Conservation (phyloP, 164 flowering plant genomes). For the Berberis vulgaris region DNA sequence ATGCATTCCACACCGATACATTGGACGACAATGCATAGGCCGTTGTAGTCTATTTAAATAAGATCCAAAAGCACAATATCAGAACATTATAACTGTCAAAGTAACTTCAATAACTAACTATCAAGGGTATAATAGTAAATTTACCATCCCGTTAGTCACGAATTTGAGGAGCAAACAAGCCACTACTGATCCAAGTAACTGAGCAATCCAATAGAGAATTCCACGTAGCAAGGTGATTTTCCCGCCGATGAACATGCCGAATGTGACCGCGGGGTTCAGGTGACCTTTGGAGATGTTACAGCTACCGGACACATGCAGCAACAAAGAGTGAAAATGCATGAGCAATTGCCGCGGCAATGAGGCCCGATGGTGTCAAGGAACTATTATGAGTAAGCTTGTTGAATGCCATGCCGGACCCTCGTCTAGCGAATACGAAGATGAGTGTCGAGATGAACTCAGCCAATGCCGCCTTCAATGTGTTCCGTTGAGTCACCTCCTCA, state of each 20-base stretch:
- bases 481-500: conserved; percentile 2
- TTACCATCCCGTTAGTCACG: conserved; percentile 13
- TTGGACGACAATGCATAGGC: conserved; percentile 44
- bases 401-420: conserved; percentile 9
- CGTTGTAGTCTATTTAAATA: conserved; percentile 19
- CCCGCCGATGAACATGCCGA: conserved; percentile 15
- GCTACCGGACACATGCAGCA: conserved; percentile 3
- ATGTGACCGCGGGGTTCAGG: conserved; percentile 15
- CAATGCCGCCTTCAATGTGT: conserved; percentile 4
- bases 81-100: background rate
- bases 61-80: background rate
- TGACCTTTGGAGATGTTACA: conserved; percentile 12
- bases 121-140: background rate
- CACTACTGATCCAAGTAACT: conserved; percentile 12
- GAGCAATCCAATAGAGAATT: conserved; percentile 15
- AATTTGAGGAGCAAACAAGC: conserved; percentile 15
- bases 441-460: conserved; percentile 6
- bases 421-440: conserved; percentile 7
- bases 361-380: background rate
- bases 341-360: conserved; percentile 4
- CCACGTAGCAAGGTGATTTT: conserved; percentile 12
- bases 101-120: background rate
- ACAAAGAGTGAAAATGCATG: conserved; percentile 8
- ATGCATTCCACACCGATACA: conserved; percentile 49
- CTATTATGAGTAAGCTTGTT: background rate